A percentile compares a stretch with the other conserved stretches of the same genome.
phyloP scores from a whole-genome alignment of 73 alveolate genomes.

The Stentor roeselii region DNA sequence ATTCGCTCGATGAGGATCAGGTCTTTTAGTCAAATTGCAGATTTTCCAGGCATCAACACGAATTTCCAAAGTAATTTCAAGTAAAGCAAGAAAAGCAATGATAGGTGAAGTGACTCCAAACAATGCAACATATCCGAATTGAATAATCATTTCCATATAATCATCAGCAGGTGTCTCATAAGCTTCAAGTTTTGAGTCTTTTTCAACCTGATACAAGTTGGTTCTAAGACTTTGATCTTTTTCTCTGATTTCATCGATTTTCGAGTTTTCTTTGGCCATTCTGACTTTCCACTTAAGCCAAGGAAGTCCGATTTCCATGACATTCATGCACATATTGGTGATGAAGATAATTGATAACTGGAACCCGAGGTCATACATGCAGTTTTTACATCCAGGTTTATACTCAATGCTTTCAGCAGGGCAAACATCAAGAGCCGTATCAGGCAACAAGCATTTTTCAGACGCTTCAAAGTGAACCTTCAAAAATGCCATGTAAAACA shows the following conservation, averaged over 20 bases:
- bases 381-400: too few relatives aligned
- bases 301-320: constrained; percentile 18
- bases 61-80: neutral
- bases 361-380: neutral
- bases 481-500: constrained; percentile 45
- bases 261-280: neutral
- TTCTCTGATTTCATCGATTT: neutral
- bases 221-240: neutral
- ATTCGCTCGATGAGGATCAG: neutral
- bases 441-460: constrained; percentile 32
- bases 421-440: too few relatives aligned
- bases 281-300: neutral
- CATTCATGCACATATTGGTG: neutral
- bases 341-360: constrained; percentile 2
- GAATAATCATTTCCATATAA: constrained; percentile 25
- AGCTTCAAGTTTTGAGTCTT: neutral
- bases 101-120: neutral
- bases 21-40: neutral
- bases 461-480: neutral
- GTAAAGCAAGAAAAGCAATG: neutral
- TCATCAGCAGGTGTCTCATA: constrained; percentile 14
- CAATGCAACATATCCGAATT: constrained; percentile 17
- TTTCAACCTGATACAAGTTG: neutral
- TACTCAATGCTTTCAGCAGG: too few relatives aligned
- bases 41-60: neutral